phyloP scores from a whole-genome alignment of 495 filamentous ascomycete genomes.

The Neurospora sp. region DNA sequence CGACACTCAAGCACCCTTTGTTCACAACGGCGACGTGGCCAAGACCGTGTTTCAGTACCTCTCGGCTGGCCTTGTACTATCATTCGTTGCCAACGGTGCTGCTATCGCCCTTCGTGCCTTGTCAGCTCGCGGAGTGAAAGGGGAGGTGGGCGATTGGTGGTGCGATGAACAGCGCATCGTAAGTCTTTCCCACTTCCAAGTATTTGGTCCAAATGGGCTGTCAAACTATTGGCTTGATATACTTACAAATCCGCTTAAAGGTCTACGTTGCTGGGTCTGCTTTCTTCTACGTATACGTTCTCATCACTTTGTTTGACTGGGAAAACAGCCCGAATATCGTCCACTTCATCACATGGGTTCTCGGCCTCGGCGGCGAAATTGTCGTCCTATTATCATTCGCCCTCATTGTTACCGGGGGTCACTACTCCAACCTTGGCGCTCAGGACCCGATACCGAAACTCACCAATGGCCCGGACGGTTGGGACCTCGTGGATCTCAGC shows the following conservation, averaged over 20 bases:
- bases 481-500: constrained; percentile 41
- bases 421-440: constrained; percentile 34
- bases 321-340: constrained; percentile 60
- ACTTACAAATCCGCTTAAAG: constrained; percentile 31
- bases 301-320: constrained; percentile 73
- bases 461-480: constrained; percentile 24
- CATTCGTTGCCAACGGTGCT: constrained; percentile 62
- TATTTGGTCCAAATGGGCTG: background rate
- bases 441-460: constrained; percentile 9
- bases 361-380: constrained; percentile 57
- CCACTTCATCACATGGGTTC: constrained; percentile 64
- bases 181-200: constrained; percentile 27
- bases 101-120: constrained; percentile 73
- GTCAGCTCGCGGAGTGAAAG: constrained; percentile 35
- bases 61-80: constrained; percentile 53
- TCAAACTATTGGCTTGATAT: background rate
- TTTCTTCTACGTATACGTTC: constrained; percentile 46
- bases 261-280: constrained; percentile 68
- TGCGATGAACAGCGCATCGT: constrained; percentile 77
- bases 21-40: constrained; percentile 43
- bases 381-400: constrained; percentile 55
- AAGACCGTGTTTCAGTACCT: constrained; percentile 67
- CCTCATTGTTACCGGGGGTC: constrained; percentile 46
- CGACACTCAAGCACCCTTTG: constrained; percentile 19
- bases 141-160: constrained; percentile 53